phyloP scores from a whole-genome alignment of 73 alveolate genomes.

The Stentor roeselii region DNA sequence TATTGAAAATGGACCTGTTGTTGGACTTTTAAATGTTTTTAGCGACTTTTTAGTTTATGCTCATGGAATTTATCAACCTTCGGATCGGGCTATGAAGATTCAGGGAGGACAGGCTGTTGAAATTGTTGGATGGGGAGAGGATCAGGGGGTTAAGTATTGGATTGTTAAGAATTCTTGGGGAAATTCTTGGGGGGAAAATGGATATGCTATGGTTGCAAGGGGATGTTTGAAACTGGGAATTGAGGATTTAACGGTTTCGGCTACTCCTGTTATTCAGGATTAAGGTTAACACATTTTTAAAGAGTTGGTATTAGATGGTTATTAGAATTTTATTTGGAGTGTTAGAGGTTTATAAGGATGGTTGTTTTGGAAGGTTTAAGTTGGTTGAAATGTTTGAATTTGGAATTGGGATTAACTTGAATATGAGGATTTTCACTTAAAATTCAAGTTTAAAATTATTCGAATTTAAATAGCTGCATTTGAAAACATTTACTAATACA shows the following conservation, averaged over 20 bases:
- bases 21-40: constrained; percentile 55
- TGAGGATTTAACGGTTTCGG: constrained; percentile 24
- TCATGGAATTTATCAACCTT: constrained; percentile 61
- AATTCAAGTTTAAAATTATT: too few species aligned
- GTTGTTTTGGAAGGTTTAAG: too few species aligned
- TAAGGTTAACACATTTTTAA: too few species aligned
- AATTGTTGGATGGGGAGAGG: constrained; percentile 32
- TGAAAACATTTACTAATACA: too few species aligned
- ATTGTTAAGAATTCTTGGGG: constrained; percentile 57
- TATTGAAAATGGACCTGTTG: constrained; percentile 68
- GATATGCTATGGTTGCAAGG: constrained; percentile 45
- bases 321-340: too few species aligned
- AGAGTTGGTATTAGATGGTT: too few species aligned
- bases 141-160: constrained; percentile 40
- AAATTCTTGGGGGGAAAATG: constrained; percentile 47
- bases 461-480: too few species aligned
- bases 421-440: too few species aligned
- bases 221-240: neutral
- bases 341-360: too few species aligned
- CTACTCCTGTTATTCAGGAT: constrained; percentile 10
- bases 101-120: constrained; percentile 27
- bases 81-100: neutral
- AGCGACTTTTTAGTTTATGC: constrained; percentile 62
- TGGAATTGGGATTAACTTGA: too few species aligned
- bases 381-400: too few species aligned